Conservation (phyloP, 805 yeast species). For the Vanderwaltozyma verrucispora region DNA sequence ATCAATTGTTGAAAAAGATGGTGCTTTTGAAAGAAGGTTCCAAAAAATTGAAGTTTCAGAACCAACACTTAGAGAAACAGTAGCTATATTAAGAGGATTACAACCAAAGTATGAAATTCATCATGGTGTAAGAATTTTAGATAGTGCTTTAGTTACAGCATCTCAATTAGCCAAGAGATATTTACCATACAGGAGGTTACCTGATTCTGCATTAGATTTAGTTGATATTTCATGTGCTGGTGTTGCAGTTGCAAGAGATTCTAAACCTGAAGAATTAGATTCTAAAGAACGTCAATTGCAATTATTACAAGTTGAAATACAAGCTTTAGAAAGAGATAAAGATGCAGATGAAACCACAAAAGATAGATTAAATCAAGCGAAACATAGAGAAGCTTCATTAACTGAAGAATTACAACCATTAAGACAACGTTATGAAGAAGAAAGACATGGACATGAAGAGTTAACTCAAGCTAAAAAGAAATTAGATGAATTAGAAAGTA, state of each 20-base stretch:
- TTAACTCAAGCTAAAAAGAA: conserved; percentile 81
- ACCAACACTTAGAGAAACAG: conserved; percentile 84
- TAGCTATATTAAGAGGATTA: conserved; percentile 91
- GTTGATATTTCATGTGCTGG: conserved; percentile 95
- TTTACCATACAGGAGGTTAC: conserved; percentile 87
- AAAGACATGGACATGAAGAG: conserved; percentile 84
- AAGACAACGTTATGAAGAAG: conserved; percentile 75
- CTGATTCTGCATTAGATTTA: conserved; percentile 94
- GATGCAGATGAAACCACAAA: conserved; percentile 74
- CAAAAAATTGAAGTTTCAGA: conserved; percentile 95
- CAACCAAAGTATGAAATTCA: conserved; percentile 94
- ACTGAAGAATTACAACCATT: conserved; percentile 81
- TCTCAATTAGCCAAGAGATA: conserved; percentile 92
- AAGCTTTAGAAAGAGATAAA: conserved; percentile 91
- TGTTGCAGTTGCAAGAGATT: conserved; percentile 96
- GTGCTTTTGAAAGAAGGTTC: conserved; percentile 97
- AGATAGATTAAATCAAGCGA: conserved; percentile 75
- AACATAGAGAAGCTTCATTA: conserved; percentile 66
- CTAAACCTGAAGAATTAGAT: conserved; percentile 95
- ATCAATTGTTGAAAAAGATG: conserved; percentile 87
- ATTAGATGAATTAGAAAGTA: conserved; percentile 83
- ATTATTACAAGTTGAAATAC: conserved; percentile 87
- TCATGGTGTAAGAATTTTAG: conserved; percentile 94
- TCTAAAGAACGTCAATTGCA: conserved; percentile 86
- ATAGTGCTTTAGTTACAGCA: conserved; percentile 87